Percentiles rank a stretch among this genome's conserved stretches.
phyloP scores from a whole-genome alignment of 768 basidiomycete species.

The Cytidiella melzeri region DNA sequence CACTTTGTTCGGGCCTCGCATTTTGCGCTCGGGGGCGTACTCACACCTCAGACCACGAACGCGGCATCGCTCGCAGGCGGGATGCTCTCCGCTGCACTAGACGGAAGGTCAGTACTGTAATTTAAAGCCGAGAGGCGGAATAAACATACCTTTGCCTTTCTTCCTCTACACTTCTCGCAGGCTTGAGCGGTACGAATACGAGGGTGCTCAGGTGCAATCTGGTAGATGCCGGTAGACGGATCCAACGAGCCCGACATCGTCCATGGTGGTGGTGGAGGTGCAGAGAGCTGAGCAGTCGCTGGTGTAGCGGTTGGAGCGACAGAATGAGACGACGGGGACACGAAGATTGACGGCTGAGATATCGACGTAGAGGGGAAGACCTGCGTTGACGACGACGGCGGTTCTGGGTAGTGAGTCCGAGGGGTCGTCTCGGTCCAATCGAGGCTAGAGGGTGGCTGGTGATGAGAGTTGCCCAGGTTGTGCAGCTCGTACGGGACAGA shows the following conservation, averaged over 20 bases:
- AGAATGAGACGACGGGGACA: neutral
- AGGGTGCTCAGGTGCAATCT: slow-evolving; percentile 56
- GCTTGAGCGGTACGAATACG: slow-evolving; percentile 67
- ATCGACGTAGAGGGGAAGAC: neutral
- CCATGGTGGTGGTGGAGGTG: slow-evolving; percentile 18
- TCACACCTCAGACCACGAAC: slow-evolving; percentile 53
- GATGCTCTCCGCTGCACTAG: slow-evolving; percentile 69
- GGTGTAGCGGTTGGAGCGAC: neutral
- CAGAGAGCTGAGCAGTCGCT: neutral
- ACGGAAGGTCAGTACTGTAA: neutral
- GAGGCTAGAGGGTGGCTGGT: neutral
- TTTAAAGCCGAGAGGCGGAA: neutral
- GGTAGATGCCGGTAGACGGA: slow-evolving; percentile 59
- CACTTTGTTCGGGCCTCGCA: slow-evolving; percentile 56
- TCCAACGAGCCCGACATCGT: slow-evolving; percentile 55
- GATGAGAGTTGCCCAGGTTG: neutral
- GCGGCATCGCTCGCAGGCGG: slow-evolving; percentile 60
- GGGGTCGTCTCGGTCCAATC: neutral
- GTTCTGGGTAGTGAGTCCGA: neutral
- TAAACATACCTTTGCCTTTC: slow-evolving; percentile 62
- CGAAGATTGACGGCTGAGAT: slow-evolving; percentile 4
- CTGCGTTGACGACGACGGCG: neutral
- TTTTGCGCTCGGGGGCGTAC: slow-evolving; percentile 61
- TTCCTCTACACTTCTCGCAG: slow-evolving; percentile 65
- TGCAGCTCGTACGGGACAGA: neutral